These are phyloP conservation scores for Botryotinia convoluta DNA, from an alignment of 2,329 filamentous ascomycete genomes.

Conservation along the genomic window DNA sequence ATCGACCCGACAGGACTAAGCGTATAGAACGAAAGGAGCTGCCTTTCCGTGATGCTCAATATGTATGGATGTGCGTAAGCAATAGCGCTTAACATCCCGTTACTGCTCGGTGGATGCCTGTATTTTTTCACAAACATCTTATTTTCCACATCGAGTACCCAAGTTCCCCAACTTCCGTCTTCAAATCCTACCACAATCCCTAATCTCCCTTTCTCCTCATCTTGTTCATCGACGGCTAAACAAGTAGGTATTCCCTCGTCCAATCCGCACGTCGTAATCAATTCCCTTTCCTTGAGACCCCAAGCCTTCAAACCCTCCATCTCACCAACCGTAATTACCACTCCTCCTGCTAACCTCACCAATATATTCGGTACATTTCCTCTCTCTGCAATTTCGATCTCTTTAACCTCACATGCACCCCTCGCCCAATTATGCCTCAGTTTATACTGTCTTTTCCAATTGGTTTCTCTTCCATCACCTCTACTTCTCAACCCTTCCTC, in stretches of 20 bases:
- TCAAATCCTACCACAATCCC: constrained; percentile 68
- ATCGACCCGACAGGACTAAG: not conserved
- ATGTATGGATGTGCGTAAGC: constrained; percentile 74
- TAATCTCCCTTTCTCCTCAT: constrained; percentile 45
- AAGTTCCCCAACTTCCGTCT: constrained; percentile 70
- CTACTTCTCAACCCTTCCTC: constrained; percentile 36
- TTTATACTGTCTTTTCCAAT: constrained; percentile 90
- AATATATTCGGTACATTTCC: constrained; percentile 55
- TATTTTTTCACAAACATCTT: constrained; percentile 31
- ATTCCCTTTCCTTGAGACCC: constrained; percentile 62
- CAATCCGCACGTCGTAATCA: constrained; percentile 53
- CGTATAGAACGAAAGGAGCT: constrained; percentile 73
- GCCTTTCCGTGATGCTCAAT: constrained; percentile 72
- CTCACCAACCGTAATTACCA: constrained; percentile 74
- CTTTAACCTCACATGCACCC: constrained; percentile 76
- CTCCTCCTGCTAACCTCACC: constrained; percentile 72
- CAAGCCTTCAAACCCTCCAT: constrained; percentile 72
- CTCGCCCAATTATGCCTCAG: constrained; percentile 87
- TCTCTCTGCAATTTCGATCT: constrained; percentile 54
- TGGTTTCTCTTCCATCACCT: constrained; percentile 44
- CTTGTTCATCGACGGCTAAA: constrained; percentile 61
- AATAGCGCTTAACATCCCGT: constrained; percentile 58
- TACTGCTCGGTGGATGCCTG: constrained; percentile 32
- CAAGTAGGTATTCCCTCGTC: constrained; percentile 52
- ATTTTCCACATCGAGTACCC: constrained; percentile 52